Percentiles rank a stretch among this genome's conserved stretches.
Conservation (phyloP, 2,329 filamentous ascomycete species). For the Tolypocladium tropicale region DNA sequence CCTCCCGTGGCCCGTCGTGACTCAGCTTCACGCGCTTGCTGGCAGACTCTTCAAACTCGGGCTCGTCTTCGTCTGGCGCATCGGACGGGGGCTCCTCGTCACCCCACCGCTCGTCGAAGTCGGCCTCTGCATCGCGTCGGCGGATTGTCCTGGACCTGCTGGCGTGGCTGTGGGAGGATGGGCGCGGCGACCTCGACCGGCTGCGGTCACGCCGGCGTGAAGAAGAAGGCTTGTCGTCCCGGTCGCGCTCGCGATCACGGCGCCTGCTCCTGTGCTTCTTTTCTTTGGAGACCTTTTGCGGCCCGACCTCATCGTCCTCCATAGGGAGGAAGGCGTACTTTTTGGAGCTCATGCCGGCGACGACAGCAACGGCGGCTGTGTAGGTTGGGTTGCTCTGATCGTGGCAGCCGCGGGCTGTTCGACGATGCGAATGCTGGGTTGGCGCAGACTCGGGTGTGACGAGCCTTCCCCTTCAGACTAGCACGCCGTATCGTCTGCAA, state of each 20-base stretch:
- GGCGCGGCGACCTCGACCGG: constrained; percentile 22
- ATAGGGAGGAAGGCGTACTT: constrained; percentile 59
- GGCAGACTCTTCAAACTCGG: constrained; percentile 57
- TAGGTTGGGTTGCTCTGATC: not conserved
- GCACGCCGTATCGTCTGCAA: not conserved
- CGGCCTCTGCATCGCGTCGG: constrained; percentile 28
- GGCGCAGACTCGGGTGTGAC: not conserved
- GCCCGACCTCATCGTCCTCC: constrained; percentile 52
- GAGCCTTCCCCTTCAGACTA: not conserved
- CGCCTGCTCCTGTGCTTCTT: constrained; percentile 34
- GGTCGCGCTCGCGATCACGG: constrained; percentile 20
- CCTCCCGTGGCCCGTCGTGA: constrained; percentile 38
- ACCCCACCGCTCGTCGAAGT: constrained; percentile 72
- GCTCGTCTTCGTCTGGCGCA: constrained; percentile 31
- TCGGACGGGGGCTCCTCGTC: constrained; percentile 55
- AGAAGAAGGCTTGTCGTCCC: constrained; percentile 17
- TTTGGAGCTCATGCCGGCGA: constrained; percentile 38
- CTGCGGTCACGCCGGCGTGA: constrained; percentile 17
- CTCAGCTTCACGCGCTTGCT: constrained; percentile 59
- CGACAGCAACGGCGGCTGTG: not conserved
- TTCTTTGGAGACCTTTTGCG: constrained; percentile 40
- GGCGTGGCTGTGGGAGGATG: constrained; percentile 12
- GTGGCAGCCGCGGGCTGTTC: not conserved
- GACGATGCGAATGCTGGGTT: not conserved
- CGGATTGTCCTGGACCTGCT: constrained; percentile 31